Evolutionary conservation across 192 early-diverging fungal genomes (phyloP).

Genomic region (Podila epigama): DNA sequence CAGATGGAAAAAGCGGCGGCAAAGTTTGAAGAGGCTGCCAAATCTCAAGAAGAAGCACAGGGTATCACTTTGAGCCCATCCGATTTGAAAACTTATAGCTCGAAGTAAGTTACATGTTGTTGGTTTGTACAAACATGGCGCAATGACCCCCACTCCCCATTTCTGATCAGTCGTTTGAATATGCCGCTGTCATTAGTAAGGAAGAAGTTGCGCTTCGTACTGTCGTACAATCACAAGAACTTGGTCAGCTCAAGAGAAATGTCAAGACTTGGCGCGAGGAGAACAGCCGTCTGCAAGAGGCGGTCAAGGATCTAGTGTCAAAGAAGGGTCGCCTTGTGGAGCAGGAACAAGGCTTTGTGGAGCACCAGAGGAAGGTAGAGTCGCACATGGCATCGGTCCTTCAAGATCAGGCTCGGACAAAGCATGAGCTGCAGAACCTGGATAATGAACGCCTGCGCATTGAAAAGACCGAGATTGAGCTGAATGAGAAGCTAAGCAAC

Average conservation of each 20-base stretch:
- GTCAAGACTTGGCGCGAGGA: conserved; percentile 69
- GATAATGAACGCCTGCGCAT: conserved; percentile 72
- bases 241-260: conserved; percentile 72
- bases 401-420: conserved; percentile 40
- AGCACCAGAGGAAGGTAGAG: conserved; percentile 50
- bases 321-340: conserved; percentile 59
- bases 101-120: conserved; percentile 33
- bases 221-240: conserved; percentile 71
- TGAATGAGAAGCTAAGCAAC: conserved; percentile 86
- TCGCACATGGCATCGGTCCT: conserved; percentile 26
- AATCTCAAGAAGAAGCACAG: conserved; percentile 33
- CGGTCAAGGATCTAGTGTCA: conserved; percentile 54
- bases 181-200: conserved; percentile 65
- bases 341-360: conserved; percentile 46
- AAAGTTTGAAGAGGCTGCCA: conserved; percentile 59
- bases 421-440: conserved; percentile 64
- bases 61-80: conserved; percentile 48
- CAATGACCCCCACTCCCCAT: too few relatives aligned
- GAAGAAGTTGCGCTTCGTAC: conserved; percentile 75
- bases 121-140: too few relatives aligned
- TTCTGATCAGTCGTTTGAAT: too few relatives aligned
- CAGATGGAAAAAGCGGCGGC: conserved; percentile 60
- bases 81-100: conserved; percentile 61
- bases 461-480: conserved; percentile 72
- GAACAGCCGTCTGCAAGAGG: conserved; percentile 65